Evolutionary conservation across 805 yeast genomes (phyloP).

Genomic region (Suhomyces sp.): DNA sequence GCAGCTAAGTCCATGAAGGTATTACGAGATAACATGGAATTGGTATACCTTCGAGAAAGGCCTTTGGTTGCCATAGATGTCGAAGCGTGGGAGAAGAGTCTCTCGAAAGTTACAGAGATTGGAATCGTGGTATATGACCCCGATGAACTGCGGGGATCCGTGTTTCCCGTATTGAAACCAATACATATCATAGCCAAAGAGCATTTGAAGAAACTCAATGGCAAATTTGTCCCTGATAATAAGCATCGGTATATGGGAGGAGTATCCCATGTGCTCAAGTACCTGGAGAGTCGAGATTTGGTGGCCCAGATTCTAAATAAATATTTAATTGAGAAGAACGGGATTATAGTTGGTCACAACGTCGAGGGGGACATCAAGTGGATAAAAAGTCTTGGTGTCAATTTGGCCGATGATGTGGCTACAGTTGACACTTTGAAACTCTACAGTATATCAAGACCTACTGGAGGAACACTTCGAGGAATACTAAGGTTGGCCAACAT

Average conservation of each 20-base stretch:
- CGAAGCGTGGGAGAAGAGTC: slow-evolving; percentile 24
- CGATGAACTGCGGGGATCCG: slow-evolving; percentile 12
- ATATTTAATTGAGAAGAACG: slow-evolving; percentile 16
- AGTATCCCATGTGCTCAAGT: slow-evolving; percentile 16
- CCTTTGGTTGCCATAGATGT: slow-evolving; percentile 28
- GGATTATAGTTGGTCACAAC: slow-evolving; percentile 21
- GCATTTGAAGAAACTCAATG: slow-evolving; percentile 15
- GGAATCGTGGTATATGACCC: slow-evolving; percentile 28
- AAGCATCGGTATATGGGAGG: slow-evolving; percentile 23
- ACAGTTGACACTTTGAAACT: slow-evolving; percentile 22
- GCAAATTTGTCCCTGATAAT: slow-evolving; percentile 22
- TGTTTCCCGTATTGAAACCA: slow-evolving; percentile 17
- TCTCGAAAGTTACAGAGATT: slow-evolving; percentile 21
- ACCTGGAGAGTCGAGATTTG: slow-evolving; percentile 10
- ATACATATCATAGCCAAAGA: slow-evolving; percentile 23
- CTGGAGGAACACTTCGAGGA: slow-evolving; percentile 22
- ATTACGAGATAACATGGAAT: slow-evolving; percentile 14
- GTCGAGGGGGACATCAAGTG: slow-evolving; percentile 14
- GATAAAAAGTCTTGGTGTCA: slow-evolving; percentile 15
- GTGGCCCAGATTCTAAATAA: slow-evolving; percentile 13
- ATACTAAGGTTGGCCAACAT: slow-evolving; percentile 18
- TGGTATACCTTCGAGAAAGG: slow-evolving; percentile 19
- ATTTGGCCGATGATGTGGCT: slow-evolving; percentile 5
- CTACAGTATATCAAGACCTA: slow-evolving; percentile 13
- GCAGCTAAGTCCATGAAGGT: background rate